Conservation (phyloP, 768 basidiomycete species). For the Suillus subaureus region DNA sequence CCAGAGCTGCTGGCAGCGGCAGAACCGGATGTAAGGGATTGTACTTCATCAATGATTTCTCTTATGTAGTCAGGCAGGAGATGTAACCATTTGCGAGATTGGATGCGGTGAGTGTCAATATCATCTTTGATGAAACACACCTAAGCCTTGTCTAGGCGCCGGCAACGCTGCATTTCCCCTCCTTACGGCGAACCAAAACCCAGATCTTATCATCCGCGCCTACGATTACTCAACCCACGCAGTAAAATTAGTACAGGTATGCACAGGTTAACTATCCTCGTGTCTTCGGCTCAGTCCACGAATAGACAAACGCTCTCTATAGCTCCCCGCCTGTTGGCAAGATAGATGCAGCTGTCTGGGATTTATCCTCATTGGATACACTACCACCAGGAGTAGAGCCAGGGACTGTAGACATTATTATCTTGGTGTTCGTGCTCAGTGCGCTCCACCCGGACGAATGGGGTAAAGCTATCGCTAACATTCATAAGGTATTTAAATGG, state of each 20-base stretch:
- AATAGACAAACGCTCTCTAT: slow-evolving; percentile 75
- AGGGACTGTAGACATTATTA: slow-evolving; percentile 79
- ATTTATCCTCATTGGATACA: slow-evolving; percentile 65
- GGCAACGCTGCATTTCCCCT: slow-evolving; percentile 96
- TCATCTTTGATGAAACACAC: background rate
- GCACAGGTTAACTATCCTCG: slow-evolving; percentile 16
- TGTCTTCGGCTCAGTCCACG: background rate
- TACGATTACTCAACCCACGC: slow-evolving; percentile 93
- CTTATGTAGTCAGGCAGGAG: slow-evolving; percentile 63
- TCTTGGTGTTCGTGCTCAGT: slow-evolving; percentile 93
- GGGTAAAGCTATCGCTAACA: slow-evolving; percentile 78
- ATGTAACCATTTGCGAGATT: slow-evolving; percentile 77
- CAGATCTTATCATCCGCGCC: slow-evolving; percentile 69
- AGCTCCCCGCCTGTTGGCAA: slow-evolving; percentile 63
- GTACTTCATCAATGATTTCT: background rate
- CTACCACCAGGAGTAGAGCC: slow-evolving; percentile 67
- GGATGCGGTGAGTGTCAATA: slow-evolving; percentile 73
- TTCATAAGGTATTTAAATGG: slow-evolving; percentile 55
- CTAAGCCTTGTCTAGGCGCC: slow-evolving; percentile 58
- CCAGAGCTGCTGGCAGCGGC: slow-evolving; percentile 79
- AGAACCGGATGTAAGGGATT: slow-evolving; percentile 55
- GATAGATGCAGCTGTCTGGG: slow-evolving; percentile 87
- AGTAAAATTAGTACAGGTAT: slow-evolving; percentile 84
- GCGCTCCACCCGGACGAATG: slow-evolving; percentile 95
- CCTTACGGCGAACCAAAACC: slow-evolving; percentile 80